These are phyloP conservation scores for Trypanosoma brucei DNA, from an alignment of 208 protist genomes.

Conservation along the genomic window DNA sequence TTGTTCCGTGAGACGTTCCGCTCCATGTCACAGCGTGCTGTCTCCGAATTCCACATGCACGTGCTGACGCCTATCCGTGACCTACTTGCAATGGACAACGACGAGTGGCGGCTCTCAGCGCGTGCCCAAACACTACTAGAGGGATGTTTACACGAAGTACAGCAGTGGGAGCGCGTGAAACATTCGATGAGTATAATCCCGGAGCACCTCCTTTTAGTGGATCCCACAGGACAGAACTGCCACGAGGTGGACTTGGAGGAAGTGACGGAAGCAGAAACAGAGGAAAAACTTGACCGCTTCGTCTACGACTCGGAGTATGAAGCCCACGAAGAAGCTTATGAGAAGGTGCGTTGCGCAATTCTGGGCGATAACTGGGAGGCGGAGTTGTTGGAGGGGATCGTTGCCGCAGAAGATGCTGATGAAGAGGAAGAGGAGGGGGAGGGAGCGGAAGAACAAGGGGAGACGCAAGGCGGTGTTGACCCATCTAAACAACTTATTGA, in stretches of 20 bases:
- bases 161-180: slow-evolving; percentile 79
- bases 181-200: slow-evolving; percentile 79
- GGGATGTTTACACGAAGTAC: slow-evolving; percentile 87
- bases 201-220: slow-evolving; percentile 88
- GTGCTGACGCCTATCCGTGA: slow-evolving; percentile 77
- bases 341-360: slow-evolving; percentile 82
- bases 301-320: slow-evolving; percentile 91
- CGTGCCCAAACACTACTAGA: slow-evolving; percentile 97
- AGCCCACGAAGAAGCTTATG: slow-evolving; percentile 92
- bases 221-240: slow-evolving; percentile 92
- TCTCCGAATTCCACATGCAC: slow-evolving; percentile 58
- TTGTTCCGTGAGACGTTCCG: slow-evolving; percentile 72
- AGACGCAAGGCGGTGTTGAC: background rate
- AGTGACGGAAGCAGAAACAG: slow-evolving; percentile 53
- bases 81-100: slow-evolving; percentile 86
- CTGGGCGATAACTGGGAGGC: slow-evolving; percentile 90
- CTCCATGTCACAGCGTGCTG: slow-evolving; percentile 54
- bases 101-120: slow-evolving; percentile 88
- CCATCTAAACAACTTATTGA: slow-evolving; percentile 56
- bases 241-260: slow-evolving; percentile 94
- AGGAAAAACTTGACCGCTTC: slow-evolving; percentile 93
- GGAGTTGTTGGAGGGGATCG: slow-evolving; percentile 62
- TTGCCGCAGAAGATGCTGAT: slow-evolving; percentile 43
- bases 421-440: slow-evolving; percentile 32
- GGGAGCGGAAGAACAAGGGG: background rate